Base-by-base conservation (phyloP, 176 grass and related monocot genomes). In the Eleusine indica region DNA sequence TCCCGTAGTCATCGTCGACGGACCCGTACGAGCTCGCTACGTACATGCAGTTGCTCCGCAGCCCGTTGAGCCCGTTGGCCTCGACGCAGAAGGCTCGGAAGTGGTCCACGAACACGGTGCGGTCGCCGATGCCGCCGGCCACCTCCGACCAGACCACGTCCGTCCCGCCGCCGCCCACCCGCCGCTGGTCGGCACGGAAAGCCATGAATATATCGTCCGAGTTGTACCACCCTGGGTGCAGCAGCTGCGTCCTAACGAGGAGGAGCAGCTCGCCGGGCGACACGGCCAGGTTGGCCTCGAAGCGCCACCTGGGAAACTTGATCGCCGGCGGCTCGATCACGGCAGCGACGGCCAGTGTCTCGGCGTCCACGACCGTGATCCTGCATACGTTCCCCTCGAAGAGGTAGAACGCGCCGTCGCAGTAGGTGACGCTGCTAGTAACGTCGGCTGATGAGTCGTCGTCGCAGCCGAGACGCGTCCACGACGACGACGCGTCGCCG, bases 1-100 rank as follows among this genome's bases (percentile, higher is more conserved):
- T 15, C 44, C 51, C 7, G 66, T 79, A 79, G 83, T 85, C 66
- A 30, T 66, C 53, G 57, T 42, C 9, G 8, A 66, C 84, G 56
- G 41, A 15, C 67, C 43, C 57, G 68, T 54, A 15, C 21, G 32
- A 25, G 44, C 67, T 73, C 2, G 68, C 57, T 8, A 73, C 13
- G 84, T 86, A 80, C 35, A 80, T 9, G 84, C 68, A 80, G 84
- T 86, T 80, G 21, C 84, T 28, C 30, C 68, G 22, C 66, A 85
- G 9, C 67, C 83, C 83, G 75, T 72, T 72, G 18, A 61, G 18
- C 19, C 2, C 41, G 54, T 18, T 41, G 75, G 54, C 76, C 43
- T 86, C 76, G 43, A 86, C 84, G 30, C 42, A 80, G 56, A 79
- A 73, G 56, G 67, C 84, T 0, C 68, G 84, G 14, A 79, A 7